Conservation (phyloP, 1,284 basidiomycete species). For the Boletus smithii region DNA sequence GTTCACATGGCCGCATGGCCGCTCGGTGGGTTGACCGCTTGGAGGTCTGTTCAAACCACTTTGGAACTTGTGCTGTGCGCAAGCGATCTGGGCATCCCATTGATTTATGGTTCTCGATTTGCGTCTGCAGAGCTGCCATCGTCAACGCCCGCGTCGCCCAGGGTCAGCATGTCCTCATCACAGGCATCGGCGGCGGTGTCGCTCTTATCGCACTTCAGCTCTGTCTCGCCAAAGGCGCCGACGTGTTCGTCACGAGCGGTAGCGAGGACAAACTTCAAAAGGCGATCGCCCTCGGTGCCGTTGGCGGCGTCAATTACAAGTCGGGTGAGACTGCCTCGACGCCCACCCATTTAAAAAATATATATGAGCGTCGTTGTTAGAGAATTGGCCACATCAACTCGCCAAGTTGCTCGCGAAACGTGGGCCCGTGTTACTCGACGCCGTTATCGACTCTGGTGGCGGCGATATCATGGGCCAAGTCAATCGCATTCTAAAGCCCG, state of each 20-base stretch:
- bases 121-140: constrained; percentile 55
- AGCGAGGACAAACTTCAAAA: constrained; percentile 65
- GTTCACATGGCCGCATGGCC: constrained; percentile 76
- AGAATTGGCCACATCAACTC: constrained; percentile 64
- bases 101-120: background rate
- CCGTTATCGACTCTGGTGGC: constrained; percentile 81
- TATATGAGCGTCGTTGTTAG: constrained; percentile 38
- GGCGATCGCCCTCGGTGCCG: constrained; percentile 70
- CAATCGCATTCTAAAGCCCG: constrained; percentile 58
- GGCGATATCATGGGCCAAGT: constrained; percentile 69
- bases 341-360: too few relatives aligned
- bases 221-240: constrained; percentile 72
- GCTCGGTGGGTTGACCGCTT: constrained; percentile 76
- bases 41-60: constrained; percentile 51
- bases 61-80: background rate
- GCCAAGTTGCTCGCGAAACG: constrained; percentile 45
- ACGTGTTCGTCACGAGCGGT: constrained; percentile 82
- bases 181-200: constrained; percentile 81
- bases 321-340: constrained; percentile 42
- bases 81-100: background rate
- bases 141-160: constrained; percentile 62
- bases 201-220: constrained; percentile 77
- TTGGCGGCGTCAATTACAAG: constrained; percentile 75
- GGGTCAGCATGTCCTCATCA: constrained; percentile 77
- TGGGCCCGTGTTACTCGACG: constrained; percentile 46